Evolutionary conservation across 1,284 basidiomycete species (phyloP).

Genomic region (Gymnopus androsaceus): DNA sequence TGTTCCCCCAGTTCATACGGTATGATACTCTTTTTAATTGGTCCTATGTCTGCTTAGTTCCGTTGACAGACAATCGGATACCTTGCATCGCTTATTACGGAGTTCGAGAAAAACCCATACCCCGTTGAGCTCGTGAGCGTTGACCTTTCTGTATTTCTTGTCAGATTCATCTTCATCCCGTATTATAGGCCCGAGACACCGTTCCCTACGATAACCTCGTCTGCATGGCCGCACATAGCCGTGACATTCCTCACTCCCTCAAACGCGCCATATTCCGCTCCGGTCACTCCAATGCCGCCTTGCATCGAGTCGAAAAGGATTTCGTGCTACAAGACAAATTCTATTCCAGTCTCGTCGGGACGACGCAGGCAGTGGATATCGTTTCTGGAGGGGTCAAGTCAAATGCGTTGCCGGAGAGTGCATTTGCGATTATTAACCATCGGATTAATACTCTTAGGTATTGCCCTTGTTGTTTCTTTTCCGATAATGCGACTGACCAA

Average conservation of each 20-base stretch:
- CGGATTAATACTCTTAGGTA: slow-evolving; percentile 20
- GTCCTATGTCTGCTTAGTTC: neutral
- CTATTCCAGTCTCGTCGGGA: slow-evolving; percentile 50
- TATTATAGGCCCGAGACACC: slow-evolving; percentile 37
- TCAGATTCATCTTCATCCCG: no score
- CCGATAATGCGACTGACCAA: neutral
- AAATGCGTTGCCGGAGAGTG: slow-evolving; percentile 27
- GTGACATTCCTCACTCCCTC: slow-evolving; percentile 42
- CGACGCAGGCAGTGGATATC: slow-evolving; percentile 68
- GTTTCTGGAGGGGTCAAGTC: slow-evolving; percentile 67
- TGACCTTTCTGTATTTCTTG: neutral
- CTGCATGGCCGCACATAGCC: slow-evolving; percentile 51
- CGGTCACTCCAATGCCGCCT: slow-evolving; percentile 37
- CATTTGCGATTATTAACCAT: slow-evolving; percentile 27
- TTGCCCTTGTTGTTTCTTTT: neutral
- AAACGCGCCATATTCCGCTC: slow-evolving; percentile 41
- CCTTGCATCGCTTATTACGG: slow-evolving; percentile 55
- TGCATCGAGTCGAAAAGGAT: slow-evolving; percentile 40
- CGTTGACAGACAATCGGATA: slow-evolving; percentile 57
- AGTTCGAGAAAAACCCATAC: slow-evolving; percentile 57
- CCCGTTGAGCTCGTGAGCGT: slow-evolving; percentile 38
- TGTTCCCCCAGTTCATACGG: slow-evolving; percentile 60
- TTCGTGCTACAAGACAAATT: slow-evolving; percentile 37
- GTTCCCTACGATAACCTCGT: slow-evolving; percentile 45
- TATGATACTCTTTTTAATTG: slow-evolving; percentile 22